Evolutionary conservation across 2,329 filamentous ascomycete genomes (phyloP), one percentile per base, ranked within the genome.

Genomic region (Sclerotinia subarctica): DNA sequence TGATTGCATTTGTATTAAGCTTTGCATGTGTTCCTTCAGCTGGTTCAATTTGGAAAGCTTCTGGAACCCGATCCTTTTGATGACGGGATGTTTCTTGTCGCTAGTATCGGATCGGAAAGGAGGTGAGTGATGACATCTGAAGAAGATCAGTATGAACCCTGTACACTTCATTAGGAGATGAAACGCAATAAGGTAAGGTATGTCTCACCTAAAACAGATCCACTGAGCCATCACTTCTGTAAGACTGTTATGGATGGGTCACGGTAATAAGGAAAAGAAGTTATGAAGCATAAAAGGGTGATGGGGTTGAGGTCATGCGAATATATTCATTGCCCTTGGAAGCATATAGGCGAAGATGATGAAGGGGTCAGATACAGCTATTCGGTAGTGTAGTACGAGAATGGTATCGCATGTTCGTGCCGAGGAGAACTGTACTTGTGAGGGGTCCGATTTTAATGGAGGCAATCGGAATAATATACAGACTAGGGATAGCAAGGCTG

Each of bases 51-150:
- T 53, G 24, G 3, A 11, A 54, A 35, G 29, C 29, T 54, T 54
- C 26, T 35, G 21, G 52, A 54, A 32, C 19, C 7, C 38, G 38
- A 8, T 21, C 8, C 51, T 11, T 2, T 5, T 10, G 29, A 42
- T 17, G 38, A 42, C 38, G 15, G 38, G 38, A 42, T 42, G 10
- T 51, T 53, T 53, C 26, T 29, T 5, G 29, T 53, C 51, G 51
- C 51, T 53, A 53, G 19, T 8, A 60, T 60, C 57, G 57, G 57
- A n/a, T 60, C n/a, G 8, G 42, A 60, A 21, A 47, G n/a, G 38
- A 59, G 26, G 24, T 47, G 42, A 47, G 26, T 32, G 57, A 59
- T 59, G 57, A 59, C 38, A 59, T 59, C 38, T 47, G 10, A 32
- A n/a, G 57, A 47, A 47, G 57, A 60, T 60, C 57, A 15, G 19